Evolutionary conservation across 2,329 filamentous ascomycete species (phyloP).

Genomic region (Fusarium multiceps): DNA sequence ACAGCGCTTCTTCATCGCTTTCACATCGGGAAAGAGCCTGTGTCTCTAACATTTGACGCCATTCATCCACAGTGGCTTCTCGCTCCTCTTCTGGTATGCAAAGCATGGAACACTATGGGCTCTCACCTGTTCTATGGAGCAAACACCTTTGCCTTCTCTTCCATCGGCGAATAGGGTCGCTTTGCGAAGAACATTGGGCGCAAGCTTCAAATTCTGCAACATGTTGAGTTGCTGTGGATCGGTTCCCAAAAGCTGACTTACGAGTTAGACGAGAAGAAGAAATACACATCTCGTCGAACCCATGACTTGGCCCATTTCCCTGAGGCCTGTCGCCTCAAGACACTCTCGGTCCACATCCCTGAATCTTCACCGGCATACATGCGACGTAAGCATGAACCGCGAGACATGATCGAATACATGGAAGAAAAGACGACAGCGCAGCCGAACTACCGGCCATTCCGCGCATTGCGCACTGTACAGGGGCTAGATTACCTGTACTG

Average conservation of each 20-base stretch:
- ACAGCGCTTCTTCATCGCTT: slow-evolving; percentile 53
- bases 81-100: slow-evolving; percentile 54
- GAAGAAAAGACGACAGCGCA: slow-evolving; percentile 50
- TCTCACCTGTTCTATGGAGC: slow-evolving; percentile 59
- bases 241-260: slow-evolving; percentile 52
- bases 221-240: slow-evolving; percentile 58
- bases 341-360: slow-evolving; percentile 54
- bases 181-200: slow-evolving; percentile 58
- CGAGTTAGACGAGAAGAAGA: slow-evolving; percentile 17
- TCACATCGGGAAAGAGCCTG: slow-evolving; percentile 49
- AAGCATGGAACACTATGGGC: slow-evolving; percentile 55
- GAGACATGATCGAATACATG: slow-evolving; percentile 39
- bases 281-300: slow-evolving; percentile 54
- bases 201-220: slow-evolving; percentile 56
- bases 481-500: slow-evolving; percentile 58
- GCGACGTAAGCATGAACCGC: slow-evolving; percentile 54
- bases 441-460: slow-evolving; percentile 53
- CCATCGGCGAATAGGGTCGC: slow-evolving; percentile 62
- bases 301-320: slow-evolving; percentile 51
- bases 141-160: slow-evolving; percentile 65
- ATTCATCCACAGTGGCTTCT: slow-evolving; percentile 53
- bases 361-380: slow-evolving; percentile 49
- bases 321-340: slow-evolving; percentile 54
- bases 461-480: slow-evolving; percentile 56
- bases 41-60: slow-evolving; percentile 48